phyloP scores from a whole-genome alignment of 2,329 filamentous ascomycete species.

The Stagonosporopsis rhizophila region DNA sequence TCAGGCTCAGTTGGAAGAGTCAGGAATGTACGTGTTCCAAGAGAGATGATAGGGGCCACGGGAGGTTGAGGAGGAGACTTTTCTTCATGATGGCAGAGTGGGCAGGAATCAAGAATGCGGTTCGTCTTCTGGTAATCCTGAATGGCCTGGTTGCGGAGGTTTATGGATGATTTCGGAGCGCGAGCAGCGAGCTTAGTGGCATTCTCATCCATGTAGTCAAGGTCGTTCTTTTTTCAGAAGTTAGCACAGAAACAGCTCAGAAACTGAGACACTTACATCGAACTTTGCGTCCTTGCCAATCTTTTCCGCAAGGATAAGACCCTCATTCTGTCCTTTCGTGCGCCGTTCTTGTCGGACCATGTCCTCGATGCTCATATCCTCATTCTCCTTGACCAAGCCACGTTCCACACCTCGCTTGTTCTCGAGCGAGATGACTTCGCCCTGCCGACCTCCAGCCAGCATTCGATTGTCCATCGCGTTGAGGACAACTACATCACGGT shows the following conservation, averaged over 20 bases:
- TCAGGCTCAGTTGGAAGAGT: constrained; percentile 92
- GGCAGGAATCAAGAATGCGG: constrained; percentile 82
- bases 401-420: constrained; percentile 85
- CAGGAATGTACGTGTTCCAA: constrained; percentile 85
- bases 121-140: constrained; percentile 90
- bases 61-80: constrained; percentile 70
- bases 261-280: constrained; percentile 57
- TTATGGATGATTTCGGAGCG: constrained; percentile 85
- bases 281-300: constrained; percentile 95
- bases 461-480: constrained; percentile 89
- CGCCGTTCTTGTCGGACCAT: constrained; percentile 96
- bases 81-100: constrained; percentile 92
- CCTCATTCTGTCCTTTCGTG: constrained; percentile 80
- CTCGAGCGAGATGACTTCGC: constrained; percentile 78
- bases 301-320: constrained; percentile 81
- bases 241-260: constrained; percentile 21
- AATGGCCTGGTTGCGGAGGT: constrained; percentile 86
- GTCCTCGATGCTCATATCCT: constrained; percentile 94
- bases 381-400: constrained; percentile 85
- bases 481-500: constrained; percentile 77
- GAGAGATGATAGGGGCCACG: constrained; percentile 81
- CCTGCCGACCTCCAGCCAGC: constrained; percentile 75
- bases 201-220: constrained; percentile 98
- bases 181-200: constrained; percentile 85
- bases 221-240: constrained; percentile 65